Evolutionary conservation across 2,329 filamentous ascomycete species (phyloP), one percentile per base, ranked within the genome.

Genomic region (Thelonectria blattea): DNA sequence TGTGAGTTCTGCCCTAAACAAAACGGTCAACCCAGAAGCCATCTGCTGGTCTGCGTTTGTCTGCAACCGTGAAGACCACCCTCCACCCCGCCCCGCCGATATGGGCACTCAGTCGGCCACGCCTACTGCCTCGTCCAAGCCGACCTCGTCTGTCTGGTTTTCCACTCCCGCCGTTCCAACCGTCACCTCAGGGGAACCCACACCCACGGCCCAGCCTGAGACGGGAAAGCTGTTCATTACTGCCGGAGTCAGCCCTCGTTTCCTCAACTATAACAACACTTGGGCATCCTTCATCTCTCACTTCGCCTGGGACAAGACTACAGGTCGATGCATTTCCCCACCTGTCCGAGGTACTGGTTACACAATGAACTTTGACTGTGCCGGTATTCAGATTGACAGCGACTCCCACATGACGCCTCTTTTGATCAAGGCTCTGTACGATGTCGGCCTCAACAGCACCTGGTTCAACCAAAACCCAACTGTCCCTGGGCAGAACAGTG

Each of bases 31-130:
- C 27, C 55, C 73, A 30, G 72, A 78, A 48, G 73, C 76, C 9
- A 69, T 77, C 53, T 79, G 77, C 63, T 72, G 75, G 68, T 76
- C 76, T 41, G 77, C 77, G 3, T 79, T 79, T 65, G 74, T 79
- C 60, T 79, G 77, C 68, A 79, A 79, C 51, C 70, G 73, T 14
- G 72, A 77, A 20, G 67, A 72, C 17, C 57, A 68, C 5, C 64
- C 76, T 9, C 76, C 76, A 34, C 58, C 72, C 58, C 72, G 72
- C 5, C 75, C 76, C 41, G 70, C 68, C 9, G 75, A 76, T 50
- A 76, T 76, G 74, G 71, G 68, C 6, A 71, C 73, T 46, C 73
- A 71, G 14, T 74, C 74, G 14, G 76, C 75, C n/a, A 71, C 75
- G 5, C 48, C 72, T 32, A 74, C 74, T 10, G 67, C 69, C 12